phyloP scores from a whole-genome alignment of 2,329 filamentous ascomycete species.

The Grosmannia clavigera region DNA sequence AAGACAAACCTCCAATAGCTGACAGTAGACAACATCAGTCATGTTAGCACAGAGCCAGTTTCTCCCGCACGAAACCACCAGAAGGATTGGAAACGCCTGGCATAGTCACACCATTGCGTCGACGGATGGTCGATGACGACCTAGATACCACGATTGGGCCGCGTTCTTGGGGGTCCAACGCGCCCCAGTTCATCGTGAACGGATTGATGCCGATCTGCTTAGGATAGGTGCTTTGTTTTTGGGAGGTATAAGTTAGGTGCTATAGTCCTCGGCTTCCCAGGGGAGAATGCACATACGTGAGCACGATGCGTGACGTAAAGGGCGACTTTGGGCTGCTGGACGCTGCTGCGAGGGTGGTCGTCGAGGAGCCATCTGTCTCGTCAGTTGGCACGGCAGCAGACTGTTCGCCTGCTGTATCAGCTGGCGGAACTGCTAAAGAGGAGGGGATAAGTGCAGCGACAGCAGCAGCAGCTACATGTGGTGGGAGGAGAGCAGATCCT shows the following conservation, averaged over 20 bases:
- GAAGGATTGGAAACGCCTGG: neutral
- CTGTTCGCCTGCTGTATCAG: slow-evolving; percentile 12
- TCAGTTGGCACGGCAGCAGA: slow-evolving; percentile 12
- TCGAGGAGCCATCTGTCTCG: slow-evolving; percentile 6
- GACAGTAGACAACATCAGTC: neutral
- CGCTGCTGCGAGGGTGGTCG: neutral
- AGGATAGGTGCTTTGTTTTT: slow-evolving; percentile 57
- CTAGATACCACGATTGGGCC: slow-evolving; percentile 84
- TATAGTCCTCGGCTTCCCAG: too few species aligned
- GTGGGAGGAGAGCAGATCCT: neutral
- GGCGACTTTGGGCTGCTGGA: slow-evolving; percentile 25
- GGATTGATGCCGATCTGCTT: slow-evolving; percentile 90
- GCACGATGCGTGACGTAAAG: slow-evolving; percentile 41
- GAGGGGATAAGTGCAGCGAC: neutral
- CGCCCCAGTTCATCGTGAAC: slow-evolving; percentile 79
- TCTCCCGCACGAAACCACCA: neutral
- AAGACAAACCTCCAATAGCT: slow-evolving; percentile 12
- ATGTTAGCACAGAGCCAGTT: neutral
- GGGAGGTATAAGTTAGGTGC: neutral
- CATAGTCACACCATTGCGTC: slow-evolving; percentile 56
- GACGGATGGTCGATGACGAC: slow-evolving; percentile 59
- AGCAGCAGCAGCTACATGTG: slow-evolving; percentile 1
- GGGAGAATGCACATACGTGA: slow-evolving; percentile 29
- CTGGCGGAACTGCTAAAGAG: neutral
- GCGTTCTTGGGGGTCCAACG: slow-evolving; percentile 58